A percentile compares a stretch with the other conserved stretches of the same genome.
phyloP scores from a whole-genome alignment of 495 filamentous ascomycete species.

The Penicillium subrubescens region DNA sequence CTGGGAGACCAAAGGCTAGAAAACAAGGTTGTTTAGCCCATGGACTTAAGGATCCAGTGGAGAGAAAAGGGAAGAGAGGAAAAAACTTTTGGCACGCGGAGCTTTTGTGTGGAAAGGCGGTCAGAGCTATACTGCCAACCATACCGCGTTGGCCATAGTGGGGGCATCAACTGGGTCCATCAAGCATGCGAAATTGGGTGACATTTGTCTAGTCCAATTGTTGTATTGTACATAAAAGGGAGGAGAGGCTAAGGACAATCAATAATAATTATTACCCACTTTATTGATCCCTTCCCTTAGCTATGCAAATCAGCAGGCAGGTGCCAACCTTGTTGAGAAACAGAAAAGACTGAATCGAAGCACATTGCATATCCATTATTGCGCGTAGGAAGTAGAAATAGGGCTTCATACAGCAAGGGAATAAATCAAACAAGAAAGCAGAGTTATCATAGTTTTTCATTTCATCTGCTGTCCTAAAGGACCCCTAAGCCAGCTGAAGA shows the following conservation, averaged over 20 bases:
- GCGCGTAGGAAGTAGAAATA: too few relatives aligned
- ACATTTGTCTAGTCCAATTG: neutral
- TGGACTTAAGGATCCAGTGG: neutral
- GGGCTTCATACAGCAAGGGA: too few relatives aligned
- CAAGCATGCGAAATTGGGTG: neutral
- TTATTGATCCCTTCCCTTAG: too few relatives aligned
- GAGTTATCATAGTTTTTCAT: too few relatives aligned
- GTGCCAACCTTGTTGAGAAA: too few relatives aligned
- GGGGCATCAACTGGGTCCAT: neutral
- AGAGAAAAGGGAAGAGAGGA: constrained; percentile 12
- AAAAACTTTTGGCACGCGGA: constrained; percentile 9
- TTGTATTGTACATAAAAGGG: neutral
- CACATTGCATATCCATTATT: too few relatives aligned
- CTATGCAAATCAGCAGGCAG: too few relatives aligned
- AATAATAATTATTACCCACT: too few relatives aligned
- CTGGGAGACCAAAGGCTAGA: neutral
- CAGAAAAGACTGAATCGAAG: too few relatives aligned
- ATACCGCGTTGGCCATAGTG: constrained; percentile 10
- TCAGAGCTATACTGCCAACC: constrained; percentile 7
- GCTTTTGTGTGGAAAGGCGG: constrained; percentile 27
- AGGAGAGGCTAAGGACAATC: too few relatives aligned
- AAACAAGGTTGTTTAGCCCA: constrained; percentile 32
- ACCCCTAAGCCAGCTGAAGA: neutral
- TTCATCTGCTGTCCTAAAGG: neutral
- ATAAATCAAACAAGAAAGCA: too few relatives aligned